These are phyloP conservation scores for Aureobasidium melanogenum DNA, from an alignment of 2,329 filamentous ascomycete species.

Conservation along the genomic window DNA sequence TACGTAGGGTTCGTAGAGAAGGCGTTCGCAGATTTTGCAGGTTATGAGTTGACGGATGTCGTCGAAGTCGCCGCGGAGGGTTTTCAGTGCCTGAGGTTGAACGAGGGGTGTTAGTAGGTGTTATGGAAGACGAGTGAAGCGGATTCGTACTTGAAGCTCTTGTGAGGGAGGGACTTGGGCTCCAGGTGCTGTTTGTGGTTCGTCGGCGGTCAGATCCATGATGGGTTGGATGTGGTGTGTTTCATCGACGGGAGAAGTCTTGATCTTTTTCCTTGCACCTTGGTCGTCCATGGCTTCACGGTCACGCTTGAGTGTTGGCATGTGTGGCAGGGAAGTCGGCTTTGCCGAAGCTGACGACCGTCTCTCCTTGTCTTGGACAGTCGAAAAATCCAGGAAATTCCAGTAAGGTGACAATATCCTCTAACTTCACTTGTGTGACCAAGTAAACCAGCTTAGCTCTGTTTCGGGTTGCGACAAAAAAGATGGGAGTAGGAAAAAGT, in stretches of 20 bases:
- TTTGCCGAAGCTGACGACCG: neutral
- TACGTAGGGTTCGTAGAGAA: conserved; percentile 62
- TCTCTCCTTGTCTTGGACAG: neutral
- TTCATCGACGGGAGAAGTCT: neutral
- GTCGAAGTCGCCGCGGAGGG: conserved; percentile 44
- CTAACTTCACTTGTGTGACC: neutral
- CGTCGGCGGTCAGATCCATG: neutral
- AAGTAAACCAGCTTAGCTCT: neutral
- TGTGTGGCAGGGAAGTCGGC: conserved; percentile 9
- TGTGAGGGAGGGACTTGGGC: neutral
- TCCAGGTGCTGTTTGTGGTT: neutral
- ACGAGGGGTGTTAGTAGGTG: neutral
- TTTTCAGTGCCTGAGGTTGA: conserved; percentile 7
- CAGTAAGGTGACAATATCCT: neutral
- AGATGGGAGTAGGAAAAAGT: neutral
- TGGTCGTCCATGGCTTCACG: conserved; percentile 1
- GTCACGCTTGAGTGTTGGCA: conserved; percentile 11
- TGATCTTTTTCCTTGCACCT: conserved; percentile 5
- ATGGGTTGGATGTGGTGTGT: neutral
- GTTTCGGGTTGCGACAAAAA: neutral
- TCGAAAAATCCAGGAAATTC: neutral
- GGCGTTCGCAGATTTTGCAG: conserved; percentile 60
- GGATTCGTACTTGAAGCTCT: neutral
- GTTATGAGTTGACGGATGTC: conserved; percentile 52
- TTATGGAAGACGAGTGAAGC: neutral